phyloP scores from a whole-genome alignment of 139 green algal genomes.

The Chloropicon primus region DNA sequence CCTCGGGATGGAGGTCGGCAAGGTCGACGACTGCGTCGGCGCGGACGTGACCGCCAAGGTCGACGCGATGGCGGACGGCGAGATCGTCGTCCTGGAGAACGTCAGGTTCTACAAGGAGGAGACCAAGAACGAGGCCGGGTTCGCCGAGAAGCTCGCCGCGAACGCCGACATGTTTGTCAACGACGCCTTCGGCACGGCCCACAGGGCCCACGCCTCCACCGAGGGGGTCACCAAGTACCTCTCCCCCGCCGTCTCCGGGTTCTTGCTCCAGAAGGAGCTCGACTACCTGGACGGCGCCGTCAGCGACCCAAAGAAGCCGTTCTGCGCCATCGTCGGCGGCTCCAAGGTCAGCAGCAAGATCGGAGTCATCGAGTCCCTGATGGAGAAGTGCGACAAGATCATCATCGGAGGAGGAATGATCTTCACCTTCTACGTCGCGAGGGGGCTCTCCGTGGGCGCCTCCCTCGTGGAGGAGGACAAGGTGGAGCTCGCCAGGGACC shows the following conservation, averaged over 20 bases:
- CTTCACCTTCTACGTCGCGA: constrained; percentile 99
- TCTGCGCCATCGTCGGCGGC: constrained; percentile 93
- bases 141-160: constrained; percentile 73
- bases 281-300: constrained; percentile 77
- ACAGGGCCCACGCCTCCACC: constrained; percentile 95
- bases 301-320: constrained; percentile 74
- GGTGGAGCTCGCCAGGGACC: constrained; percentile 86
- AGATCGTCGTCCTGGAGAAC: constrained; percentile 57
- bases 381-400: constrained; percentile 90
- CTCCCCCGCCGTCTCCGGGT: constrained; percentile 55
- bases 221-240: constrained; percentile 93
- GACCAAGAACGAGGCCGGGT: constrained; percentile 88
- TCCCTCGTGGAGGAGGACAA: constrained; percentile 99
- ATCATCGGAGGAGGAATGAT: constrained; percentile 68
- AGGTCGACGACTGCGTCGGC: constrained; percentile 93
- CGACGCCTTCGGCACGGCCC: constrained; percentile 96
- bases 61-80: constrained; percentile 59
- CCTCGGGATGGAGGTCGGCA: constrained; percentile 72
- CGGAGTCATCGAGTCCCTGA: constrained; percentile 91
- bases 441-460: constrained; percentile 59
- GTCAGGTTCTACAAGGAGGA: constrained; percentile 63
- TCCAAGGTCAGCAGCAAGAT: constrained; percentile 99
- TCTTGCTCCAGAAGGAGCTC: constrained; percentile 95
- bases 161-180: constrained; percentile 95
- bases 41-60: constrained; percentile 61